phyloP scores from a whole-genome alignment of 768 basidiomycete species.

The Lenzites betulinus region DNA sequence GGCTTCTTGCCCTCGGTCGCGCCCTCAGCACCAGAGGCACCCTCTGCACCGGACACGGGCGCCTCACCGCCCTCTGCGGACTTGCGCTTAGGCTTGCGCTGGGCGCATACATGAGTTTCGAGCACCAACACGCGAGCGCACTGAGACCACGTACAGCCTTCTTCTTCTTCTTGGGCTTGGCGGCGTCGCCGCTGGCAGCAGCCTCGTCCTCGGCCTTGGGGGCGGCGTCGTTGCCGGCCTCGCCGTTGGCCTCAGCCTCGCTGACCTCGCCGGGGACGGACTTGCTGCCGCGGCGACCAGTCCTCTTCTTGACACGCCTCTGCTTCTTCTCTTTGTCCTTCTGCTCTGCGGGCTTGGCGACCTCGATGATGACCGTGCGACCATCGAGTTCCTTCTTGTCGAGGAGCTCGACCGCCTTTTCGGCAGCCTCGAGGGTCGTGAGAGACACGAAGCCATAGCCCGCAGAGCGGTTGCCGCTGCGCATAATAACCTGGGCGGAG shows the following conservation, averaged over 20 bases:
- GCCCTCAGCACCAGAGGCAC: conserved; percentile 30
- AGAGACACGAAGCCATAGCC: conserved; percentile 94
- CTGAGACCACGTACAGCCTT: conserved; percentile 55
- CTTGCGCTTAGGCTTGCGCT: conserved; percentile 53
- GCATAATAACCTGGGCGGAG: conserved; percentile 84
- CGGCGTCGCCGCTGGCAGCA: conserved; percentile 54
- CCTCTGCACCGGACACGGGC: conserved; percentile 29
- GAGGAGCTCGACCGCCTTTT: conserved; percentile 83
- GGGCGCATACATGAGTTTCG: conserved; percentile 24
- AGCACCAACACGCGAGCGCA: conserved; percentile 7
- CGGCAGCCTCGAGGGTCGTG: conserved; percentile 76
- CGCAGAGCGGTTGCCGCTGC: conserved; percentile 74
- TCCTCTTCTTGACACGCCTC: conserved; percentile 73
- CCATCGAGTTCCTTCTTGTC: conserved; percentile 89
- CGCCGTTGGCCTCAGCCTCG: conserved; percentile 87
- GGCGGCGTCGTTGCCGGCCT: conserved; percentile 46
- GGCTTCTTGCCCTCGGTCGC: conserved; percentile 40
- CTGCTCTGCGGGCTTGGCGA: conserved; percentile 89
- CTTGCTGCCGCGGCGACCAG: conserved; percentile 84
- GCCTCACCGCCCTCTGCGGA: conserved; percentile 36
- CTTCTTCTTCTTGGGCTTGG: conserved; percentile 81
- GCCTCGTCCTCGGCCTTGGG: conserved; percentile 52
- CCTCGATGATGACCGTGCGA: conserved; percentile 86
- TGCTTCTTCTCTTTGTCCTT: conserved; percentile 84
- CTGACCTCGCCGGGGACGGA: conserved; percentile 88